Evolutionary conservation across 805 yeast genomes (phyloP).

Genomic region (Wickerhamiella siamensis): DNA sequence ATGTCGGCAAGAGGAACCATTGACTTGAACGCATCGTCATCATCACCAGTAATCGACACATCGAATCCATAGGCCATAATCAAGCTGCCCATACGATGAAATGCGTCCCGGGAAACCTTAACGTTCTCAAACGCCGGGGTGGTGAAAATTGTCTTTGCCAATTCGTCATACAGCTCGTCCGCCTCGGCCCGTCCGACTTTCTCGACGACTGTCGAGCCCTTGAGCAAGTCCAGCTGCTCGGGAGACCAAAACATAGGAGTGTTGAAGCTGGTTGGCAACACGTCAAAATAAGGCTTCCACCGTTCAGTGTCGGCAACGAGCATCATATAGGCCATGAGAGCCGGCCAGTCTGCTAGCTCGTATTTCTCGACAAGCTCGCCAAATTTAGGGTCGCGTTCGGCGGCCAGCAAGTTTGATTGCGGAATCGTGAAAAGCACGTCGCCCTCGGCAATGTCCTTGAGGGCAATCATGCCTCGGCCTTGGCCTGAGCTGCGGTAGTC

Average conservation of each 20-base stretch:
- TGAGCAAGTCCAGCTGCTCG: conserved; percentile 34
- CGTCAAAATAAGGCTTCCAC: conserved; percentile 60
- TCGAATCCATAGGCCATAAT: conserved; percentile 90
- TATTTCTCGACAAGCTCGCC: conserved; percentile 16
- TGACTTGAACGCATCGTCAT: conserved; percentile 39
- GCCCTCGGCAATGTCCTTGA: conserved; percentile 41
- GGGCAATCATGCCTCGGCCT: conserved; percentile 70
- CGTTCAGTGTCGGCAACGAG: conserved; percentile 43
- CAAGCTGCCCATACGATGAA: conserved; percentile 58
- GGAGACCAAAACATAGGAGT: conserved; percentile 72
- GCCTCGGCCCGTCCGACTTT: conserved; percentile 65
- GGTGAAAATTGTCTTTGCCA: conserved; percentile 30
- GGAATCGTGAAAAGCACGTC: conserved; percentile 64
- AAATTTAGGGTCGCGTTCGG: conserved; percentile 30
- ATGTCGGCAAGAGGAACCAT: conserved; percentile 93
- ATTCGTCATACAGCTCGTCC: conserved; percentile 38
- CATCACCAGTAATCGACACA: conserved; percentile 27
- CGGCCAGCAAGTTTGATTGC: conserved; percentile 38
- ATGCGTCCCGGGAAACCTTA: conserved; percentile 38
- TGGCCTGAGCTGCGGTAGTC: conserved; percentile 47
- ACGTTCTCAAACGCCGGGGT: conserved; percentile 14
- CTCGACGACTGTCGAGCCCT: conserved; percentile 56
- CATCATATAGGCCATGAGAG: conserved; percentile 51
- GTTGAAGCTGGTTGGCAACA: conserved; percentile 51
- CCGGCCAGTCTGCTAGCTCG: conserved; percentile 55